Evolutionary conservation across 257 asterid species (phyloP).

Genomic region (Solanum rostratum): DNA sequence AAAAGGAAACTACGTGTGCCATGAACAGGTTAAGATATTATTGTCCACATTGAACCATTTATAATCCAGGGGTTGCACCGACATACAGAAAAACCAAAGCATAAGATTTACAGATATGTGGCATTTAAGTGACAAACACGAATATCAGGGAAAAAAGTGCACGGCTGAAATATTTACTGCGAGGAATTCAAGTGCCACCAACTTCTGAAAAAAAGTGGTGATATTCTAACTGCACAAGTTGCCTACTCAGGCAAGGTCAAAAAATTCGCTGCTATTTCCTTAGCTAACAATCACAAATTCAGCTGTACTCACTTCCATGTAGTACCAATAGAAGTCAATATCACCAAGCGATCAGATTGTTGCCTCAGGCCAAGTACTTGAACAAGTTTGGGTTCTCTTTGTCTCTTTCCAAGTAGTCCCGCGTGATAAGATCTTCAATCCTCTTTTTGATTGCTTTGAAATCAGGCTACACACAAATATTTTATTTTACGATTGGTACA

Average conservation of each 20-base stretch:
- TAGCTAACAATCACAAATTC: neutral
- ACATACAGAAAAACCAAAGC: neutral
- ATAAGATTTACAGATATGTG: neutral
- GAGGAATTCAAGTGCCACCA: neutral
- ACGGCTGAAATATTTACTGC: neutral
- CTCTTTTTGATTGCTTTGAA: conserved; percentile 39
- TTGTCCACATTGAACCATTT: neutral
- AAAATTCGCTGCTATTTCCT: neutral
- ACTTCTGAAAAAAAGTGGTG: neutral
- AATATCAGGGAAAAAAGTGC: neutral
- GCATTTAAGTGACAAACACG: neutral
- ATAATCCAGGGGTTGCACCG: neutral
- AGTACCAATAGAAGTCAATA: neutral
- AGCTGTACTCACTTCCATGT: neutral
- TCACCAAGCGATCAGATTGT: neutral
- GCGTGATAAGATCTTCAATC: conserved; percentile 38
- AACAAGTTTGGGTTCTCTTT: conserved; percentile 24
- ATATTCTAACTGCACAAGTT: neutral
- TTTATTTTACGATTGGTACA: neutral
- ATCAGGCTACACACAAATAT: conserved; percentile 31
- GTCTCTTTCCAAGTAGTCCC: conserved; percentile 49
- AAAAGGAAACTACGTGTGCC: neutral
- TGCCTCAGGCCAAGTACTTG: conserved; percentile 33
- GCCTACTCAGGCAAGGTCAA: conserved; percentile 1
- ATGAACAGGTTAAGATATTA: neutral